Base-by-base conservation (phyloP, 2,329 filamentous ascomycete species). In the Aureobasidium namibiae region DNA sequence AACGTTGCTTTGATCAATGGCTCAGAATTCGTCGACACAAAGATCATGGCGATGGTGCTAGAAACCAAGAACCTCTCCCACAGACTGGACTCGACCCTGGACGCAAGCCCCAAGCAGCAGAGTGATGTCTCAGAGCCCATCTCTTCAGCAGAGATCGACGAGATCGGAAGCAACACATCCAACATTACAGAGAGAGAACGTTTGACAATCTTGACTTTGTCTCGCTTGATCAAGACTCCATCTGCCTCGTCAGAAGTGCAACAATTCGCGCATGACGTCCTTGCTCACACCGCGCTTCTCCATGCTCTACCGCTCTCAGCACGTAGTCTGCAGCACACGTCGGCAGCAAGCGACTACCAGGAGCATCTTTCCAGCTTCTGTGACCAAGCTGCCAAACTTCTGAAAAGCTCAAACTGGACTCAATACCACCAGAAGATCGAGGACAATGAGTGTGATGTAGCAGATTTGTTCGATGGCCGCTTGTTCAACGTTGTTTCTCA, bases 1-100 rank as follows among this genome's bases (percentile, higher is more conserved):
- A 86, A 83, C 65, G 75, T 86, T 6, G 84, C 82, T 1, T 72
- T 89, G 24, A 76, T 89, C 44, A 85, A 89, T 61, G 80, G 78
- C 34, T 68, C 88, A 11, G 80, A 85, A 54, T 87, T 82, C 65
- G 73, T 75, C 50, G 86, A 87, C 66, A 86, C 83, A 1, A 88
- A 87, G 70, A 73, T 80, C 59, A 80, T 80, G 70, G 76, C 76
- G 0, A 76, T 77, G 70, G 75, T 80, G 29, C 65, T 80, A 8
- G 76, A 76, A 69, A 66, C 52, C 11, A 61, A 64, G 58, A 62
- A 61, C 56, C 49, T 61, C 56, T 49, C 49, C 10, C 42, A 60
- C 38, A 42, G 45, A 45, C 45, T 54, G 31, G 36, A 54, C n/a
- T 21, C 36, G 18, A 5, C 38, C 10, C 18, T 45, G 16, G 29